Percentiles rank a stretch among this genome's conserved stretches.
phyloP scores from a whole-genome alignment of 768 basidiomycete genomes.

The Psilocybe sp. region DNA sequence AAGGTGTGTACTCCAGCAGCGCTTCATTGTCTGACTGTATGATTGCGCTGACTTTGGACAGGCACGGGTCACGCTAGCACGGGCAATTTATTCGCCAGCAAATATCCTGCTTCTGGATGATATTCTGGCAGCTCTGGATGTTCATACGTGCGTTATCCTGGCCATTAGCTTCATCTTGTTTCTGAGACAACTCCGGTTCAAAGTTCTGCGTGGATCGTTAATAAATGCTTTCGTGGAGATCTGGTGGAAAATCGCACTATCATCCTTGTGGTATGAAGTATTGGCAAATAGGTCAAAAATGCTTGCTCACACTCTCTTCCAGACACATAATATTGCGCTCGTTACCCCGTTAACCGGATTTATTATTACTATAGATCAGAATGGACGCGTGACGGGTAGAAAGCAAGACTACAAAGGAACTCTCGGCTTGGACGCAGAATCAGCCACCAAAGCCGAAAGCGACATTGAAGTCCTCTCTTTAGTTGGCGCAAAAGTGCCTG shows the following conservation, averaged over 20 bases:
- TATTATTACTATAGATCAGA: slow-evolving; percentile 49
- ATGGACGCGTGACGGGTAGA: slow-evolving; percentile 50
- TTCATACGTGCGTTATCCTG: slow-evolving; percentile 25
- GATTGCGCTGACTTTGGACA: slow-evolving; percentile 4
- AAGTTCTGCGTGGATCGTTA: slow-evolving; percentile 79
- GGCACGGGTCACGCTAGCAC: slow-evolving; percentile 43
- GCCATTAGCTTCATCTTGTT: background rate
- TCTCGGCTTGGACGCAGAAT: too few species aligned
- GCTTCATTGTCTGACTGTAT: background rate
- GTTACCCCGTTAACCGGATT: slow-evolving; percentile 46
- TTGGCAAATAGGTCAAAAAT: too few species aligned
- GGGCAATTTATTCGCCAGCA: slow-evolving; percentile 46
- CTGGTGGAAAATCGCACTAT: slow-evolving; percentile 72
- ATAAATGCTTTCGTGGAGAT: slow-evolving; percentile 75
- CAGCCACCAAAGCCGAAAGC: slow-evolving; percentile 13
- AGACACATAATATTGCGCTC: slow-evolving; percentile 49
- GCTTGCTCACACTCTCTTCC: background rate
- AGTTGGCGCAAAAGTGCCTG: slow-evolving; percentile 23
- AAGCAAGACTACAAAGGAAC: too few species aligned
- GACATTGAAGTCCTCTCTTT: slow-evolving; percentile 6
- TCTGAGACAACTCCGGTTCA: too few species aligned
- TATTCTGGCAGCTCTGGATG: slow-evolving; percentile 60
- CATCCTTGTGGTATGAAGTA: slow-evolving; percentile 71
- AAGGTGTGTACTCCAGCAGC: slow-evolving; percentile 24
- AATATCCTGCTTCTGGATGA: slow-evolving; percentile 69